Evolutionary conservation across 2,329 filamentous ascomycete genomes (phyloP), one percentile per base, ranked within the genome.

Genomic region (Colletotrichum limetticola): DNA sequence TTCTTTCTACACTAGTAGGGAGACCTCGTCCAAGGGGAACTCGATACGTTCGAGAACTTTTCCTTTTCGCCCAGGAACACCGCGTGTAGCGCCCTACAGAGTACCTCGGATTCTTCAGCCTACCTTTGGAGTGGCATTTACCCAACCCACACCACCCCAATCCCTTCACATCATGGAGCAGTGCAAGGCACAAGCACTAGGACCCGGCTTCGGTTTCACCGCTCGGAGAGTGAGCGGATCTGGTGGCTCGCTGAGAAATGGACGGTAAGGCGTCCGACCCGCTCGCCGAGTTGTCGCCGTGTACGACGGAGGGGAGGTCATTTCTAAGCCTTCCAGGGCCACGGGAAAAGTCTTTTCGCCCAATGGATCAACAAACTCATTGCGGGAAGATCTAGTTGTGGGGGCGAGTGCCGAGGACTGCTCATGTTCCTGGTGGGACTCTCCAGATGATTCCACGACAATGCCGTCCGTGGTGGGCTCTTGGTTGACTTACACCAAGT

Each of bases 211-310:
- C 66, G 59, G 66, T 58, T 65, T 64, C 70, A 72, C 70, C 70
- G 66, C 66, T 70, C 46, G 66, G 57, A 6, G 42, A 28, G 24
- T 49, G 57, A 26, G 16, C 55, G 49, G 24, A 35, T 1, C 37
- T 49, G 32, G 37, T 42, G 30, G 30, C 24, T 66, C 5, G 22
- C 59, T 46, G 46, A 37, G 53, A 68, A 62, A 46, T 32, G 16
- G 16, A 55, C 52, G 66, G 66, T 28, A 52, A 28, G 49, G 35
- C 35, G 30, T 58, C 22, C 24, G 70, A 65, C 70, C 66, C 70
- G 53, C 70, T 64, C 60, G 55, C 70, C 66, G 70, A 72, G 60
- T 60, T 72, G 66, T 72, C 70, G 60, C 70, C 70, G 70, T 70
- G n/a, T 24, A 59, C n/a, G 46, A 35, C 56, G 62, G 49, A 55